Base-by-base conservation (phyloP, 2,329 filamentous ascomycete genomes). In the Tolypocladium cylindrosporum region DNA sequence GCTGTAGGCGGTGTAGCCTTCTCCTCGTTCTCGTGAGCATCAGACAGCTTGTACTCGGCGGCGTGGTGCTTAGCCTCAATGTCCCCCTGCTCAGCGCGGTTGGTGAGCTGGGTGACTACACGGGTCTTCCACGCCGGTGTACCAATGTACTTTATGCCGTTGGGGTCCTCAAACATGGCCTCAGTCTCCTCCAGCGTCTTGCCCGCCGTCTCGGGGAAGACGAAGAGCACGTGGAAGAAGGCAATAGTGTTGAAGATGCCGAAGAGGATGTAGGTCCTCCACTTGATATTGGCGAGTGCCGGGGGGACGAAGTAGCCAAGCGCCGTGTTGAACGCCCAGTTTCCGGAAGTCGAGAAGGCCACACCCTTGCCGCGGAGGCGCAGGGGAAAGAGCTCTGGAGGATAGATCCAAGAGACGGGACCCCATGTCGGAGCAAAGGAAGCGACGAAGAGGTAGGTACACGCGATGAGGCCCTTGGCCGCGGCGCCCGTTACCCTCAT, bases 361-460 rank as follows among this genome's bases (percentile, higher is more conserved):
- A 82, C 79, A 54, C 78, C 79, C 66, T 82, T 83, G 57, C 78
- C 78, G 59, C 79, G 75, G 36, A 78, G 73, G 53, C 71, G 73
- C 24, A 79, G 67, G 37, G 77, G 77, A 64, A 74, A 76, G 31
- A 78, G 69, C 68, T 88, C 85, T 19, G 83, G 81, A 0, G 82
- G 80, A 63, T 88, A 88, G 54, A 77, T 77, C 74, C 75, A 79
- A 55, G 74, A 76, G 4, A 77, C 74, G 1, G 78, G 79, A n/a
- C 77, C 77, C 75, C 75, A 77, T 16, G 76, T 78, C 0, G 75
- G 72, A 5, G 73, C 73, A 16, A 68, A 75, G 0, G 71, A 74
- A 0, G 82, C 82, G 21, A 86, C 82, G 57, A 86, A 84, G 41
- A 83, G 80, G 61, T 88, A 89, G 0, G 84, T 87, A 62, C 79